Evolutionary conservation across 225 moss, liverwort and hornwort genomes (phyloP), one percentile per base, ranked within the genome.

Genomic region (Straminergon stramineum): DNA sequence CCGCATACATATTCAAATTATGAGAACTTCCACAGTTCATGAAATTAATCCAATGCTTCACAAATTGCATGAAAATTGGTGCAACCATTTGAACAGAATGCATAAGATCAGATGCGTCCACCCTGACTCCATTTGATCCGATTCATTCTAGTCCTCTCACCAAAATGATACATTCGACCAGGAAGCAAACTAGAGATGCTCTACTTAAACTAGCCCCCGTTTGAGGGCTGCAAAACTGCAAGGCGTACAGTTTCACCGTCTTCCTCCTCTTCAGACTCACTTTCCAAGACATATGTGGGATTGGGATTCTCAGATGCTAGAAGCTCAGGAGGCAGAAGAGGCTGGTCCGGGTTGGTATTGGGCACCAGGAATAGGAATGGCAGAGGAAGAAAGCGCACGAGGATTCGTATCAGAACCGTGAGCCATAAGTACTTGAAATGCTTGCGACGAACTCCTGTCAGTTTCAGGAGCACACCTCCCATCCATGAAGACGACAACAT

Each of bases 341-440:
- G 95, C 84, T 93, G 91, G 75, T 95, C 93, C 13, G 97, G 96
- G 87, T 93, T 94, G 66, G 95, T 92, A 90, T 95, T 93, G 57
- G 98, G 98, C 63, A 98, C 94, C 69, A 98, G 84, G 86, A 94
- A 92, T 45, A 98, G 90, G 62, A 98, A 92, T 55, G 87, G 92
- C 52, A 98, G 85, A 31, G 98, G 97, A 88, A 96, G 90, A 39
- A 98, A 91, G 80, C 94, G 91, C 86, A 97, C 88, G 45, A 92
- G 70, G 73, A 93, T 97, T 79, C 98, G 92, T 43, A 97, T 93
- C 55, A 97, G 79, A 43, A 98, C 93, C 53, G 97, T 89, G 52
- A 98, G 91, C 97, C 96, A 98, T 7, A 97, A 90, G 79, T 92
- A 91, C 57, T 92, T 79, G 65, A 96, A 98, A 75, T 96, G 89